phyloP scores from a whole-genome alignment of 495 filamentous ascomycete genomes.

The Tuber calosporum region DNA sequence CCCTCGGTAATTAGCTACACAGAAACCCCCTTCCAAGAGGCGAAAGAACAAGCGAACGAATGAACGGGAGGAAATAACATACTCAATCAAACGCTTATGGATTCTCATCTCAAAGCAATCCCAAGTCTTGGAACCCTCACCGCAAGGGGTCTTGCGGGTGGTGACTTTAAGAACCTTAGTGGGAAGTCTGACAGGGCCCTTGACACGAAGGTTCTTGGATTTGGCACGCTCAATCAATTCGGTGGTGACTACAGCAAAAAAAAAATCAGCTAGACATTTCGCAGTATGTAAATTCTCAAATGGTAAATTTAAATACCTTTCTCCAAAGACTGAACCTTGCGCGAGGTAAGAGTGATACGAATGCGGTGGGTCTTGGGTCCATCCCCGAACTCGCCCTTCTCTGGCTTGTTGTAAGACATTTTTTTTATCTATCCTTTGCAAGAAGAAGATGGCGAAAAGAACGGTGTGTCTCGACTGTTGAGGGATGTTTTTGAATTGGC shows the following conservation, averaged over 20 bases:
- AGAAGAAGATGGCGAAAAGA: conserved; percentile 41
- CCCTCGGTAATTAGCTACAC: background rate
- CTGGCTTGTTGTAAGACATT: conserved; percentile 93
- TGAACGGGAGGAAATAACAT: conserved; percentile 42
- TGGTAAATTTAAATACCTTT: conserved; percentile 50
- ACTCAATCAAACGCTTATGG: conserved; percentile 97
- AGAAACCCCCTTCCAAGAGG: background rate
- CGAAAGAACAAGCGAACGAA: background rate
- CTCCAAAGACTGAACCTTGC: conserved; percentile 90
- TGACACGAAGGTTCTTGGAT: conserved; percentile 95
- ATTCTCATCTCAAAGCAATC: conserved; percentile 99
- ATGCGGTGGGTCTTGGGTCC: conserved; percentile 95
- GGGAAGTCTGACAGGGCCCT: conserved; percentile 96
- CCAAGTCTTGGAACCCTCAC: conserved; percentile 99
- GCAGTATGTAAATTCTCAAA: background rate
- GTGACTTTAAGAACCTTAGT: conserved; percentile 96
- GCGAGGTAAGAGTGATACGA: conserved; percentile 91
- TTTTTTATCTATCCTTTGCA: conserved; percentile 45
- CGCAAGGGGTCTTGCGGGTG: conserved; percentile 92
- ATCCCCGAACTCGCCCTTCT: conserved; percentile 83
- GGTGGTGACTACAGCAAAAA: conserved; percentile 58
- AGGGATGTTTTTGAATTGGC: conserved; percentile 40
- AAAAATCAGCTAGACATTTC: background rate
- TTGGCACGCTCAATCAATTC: conserved; percentile 98
- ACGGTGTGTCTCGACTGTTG: conserved; percentile 43